Base-by-base conservation (phyloP, 148 eudicot species). In the Heliamphora exappendiculata region DNA sequence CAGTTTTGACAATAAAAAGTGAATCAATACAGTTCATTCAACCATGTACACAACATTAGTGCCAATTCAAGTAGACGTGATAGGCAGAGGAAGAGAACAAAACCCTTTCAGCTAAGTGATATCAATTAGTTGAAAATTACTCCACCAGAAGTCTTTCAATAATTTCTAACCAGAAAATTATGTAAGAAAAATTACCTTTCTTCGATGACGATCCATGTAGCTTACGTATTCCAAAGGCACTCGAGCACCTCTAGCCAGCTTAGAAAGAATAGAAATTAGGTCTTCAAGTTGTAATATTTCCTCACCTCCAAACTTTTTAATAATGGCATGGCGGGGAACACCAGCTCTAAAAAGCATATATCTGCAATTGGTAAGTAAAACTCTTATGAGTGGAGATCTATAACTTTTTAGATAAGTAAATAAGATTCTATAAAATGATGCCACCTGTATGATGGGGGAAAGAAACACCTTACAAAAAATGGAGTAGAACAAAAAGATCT, bases 271-370 rank as follows among this genome's bases (percentile, higher is more conserved):
- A 74, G 86, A 78, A 66, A 95, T 85, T 70, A 95, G 79, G 78
- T 91, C 91, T 67, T 85, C 88, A 73, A 95, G 88, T 60, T 76
- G 84, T 71, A 88, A 88, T 77, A 92, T 87, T 81, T 91, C 96
- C 80, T 84, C 86, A 73, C 96, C 91, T 51, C 91, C 91, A 81
- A 95, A 86, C 87, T 91, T 95, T 81, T 89, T 95, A 37, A 95
- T 91, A 72, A 95, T 92, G 74, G 99, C 89, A 81, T 95, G 99
- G 78, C 97, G 96, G 58, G 97, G 97, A 76, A 95, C 97, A 75
- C 94, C 97, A 76, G 98, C 98, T 91, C 93, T 87, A 72, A 81
- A 82, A 26, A 92, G 86, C 97, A 95, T 95, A 82, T 95, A 95
- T 49, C 99, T 95, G 83, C 53, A 44, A 78, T 74, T 54, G 58